phyloP scores from a whole-genome alignment of 2,329 filamentous ascomycete genomes.

The Aspergillus candidus region DNA sequence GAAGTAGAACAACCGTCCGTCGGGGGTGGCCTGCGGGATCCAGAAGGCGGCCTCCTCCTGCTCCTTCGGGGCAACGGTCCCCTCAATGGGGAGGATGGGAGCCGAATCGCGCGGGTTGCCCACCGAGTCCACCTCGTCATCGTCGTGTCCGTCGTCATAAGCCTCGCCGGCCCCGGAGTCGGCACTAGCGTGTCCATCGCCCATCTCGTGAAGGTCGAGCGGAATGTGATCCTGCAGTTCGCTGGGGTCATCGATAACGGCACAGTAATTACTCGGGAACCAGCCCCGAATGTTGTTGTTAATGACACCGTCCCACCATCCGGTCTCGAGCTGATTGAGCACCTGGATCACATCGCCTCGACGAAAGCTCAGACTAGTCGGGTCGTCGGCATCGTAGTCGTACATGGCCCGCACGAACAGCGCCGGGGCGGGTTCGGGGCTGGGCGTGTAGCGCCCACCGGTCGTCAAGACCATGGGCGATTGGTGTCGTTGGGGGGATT shows the following conservation, averaged over 20 bases:
- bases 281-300: conserved; percentile 84
- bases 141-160: conserved; percentile 59
- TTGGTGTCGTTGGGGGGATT: conserved; percentile 21
- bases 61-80: conserved; percentile 51
- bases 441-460: conserved; percentile 26
- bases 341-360: conserved; percentile 98
- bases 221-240: conserved; percentile 57
- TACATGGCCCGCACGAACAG: conserved; percentile 93
- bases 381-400: conserved; percentile 96
- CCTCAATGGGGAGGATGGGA: conserved; percentile 62
- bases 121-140: conserved; percentile 62
- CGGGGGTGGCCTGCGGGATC: conserved; percentile 94
- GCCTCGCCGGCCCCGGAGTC: conserved; percentile 53
- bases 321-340: conserved; percentile 94
- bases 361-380: conserved; percentile 92
- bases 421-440: conserved; percentile 42
- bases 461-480: conserved; percentile 27
- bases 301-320: conserved; percentile 99
- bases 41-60: conserved; percentile 92
- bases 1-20: conserved; percentile 93
- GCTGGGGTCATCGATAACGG: conserved; percentile 70
- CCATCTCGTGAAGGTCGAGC: conserved; percentile 29
- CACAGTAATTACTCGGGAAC: conserved; percentile 99
- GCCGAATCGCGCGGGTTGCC: conserved; percentile 59
- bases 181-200: conserved; percentile 48